A percentile compares a stretch with the other conserved stretches of the same genome.
Conservation (phyloP, 1,139 yeast species). For the Lodderomyces elongisporus region DNA sequence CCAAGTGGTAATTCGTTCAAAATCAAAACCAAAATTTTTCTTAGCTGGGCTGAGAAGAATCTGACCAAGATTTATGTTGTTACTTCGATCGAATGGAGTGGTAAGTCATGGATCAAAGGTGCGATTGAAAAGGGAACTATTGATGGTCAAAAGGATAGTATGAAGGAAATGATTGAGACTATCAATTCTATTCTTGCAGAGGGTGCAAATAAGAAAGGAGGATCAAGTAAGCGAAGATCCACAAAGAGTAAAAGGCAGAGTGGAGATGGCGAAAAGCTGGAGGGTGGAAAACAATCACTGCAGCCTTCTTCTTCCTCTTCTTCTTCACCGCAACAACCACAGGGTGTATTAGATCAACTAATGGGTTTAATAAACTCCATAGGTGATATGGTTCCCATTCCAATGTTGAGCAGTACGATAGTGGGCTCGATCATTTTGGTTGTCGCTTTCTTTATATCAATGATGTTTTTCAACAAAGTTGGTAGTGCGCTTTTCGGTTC, state of each 20-base stretch:
- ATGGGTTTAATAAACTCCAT: conserved; percentile 23
- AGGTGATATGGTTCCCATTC: conserved; percentile 28
- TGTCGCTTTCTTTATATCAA: conserved; percentile 11
- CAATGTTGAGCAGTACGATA: conserved; percentile 22
- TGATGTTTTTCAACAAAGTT: not conserved
- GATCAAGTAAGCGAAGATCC: conserved; percentile 20
- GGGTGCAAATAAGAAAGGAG: conserved; percentile 8
- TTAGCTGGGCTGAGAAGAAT: conserved; percentile 78
- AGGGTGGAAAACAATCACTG: conserved; percentile 5
- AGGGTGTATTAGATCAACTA: conserved; percentile 17
- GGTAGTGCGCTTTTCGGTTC: not conserved
- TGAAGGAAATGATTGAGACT: conserved; percentile 55
- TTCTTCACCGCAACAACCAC: conserved; percentile 11
- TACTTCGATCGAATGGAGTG: conserved; percentile 81
- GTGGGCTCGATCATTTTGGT: conserved; percentile 21
- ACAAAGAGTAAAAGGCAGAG: conserved; percentile 19
- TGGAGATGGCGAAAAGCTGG: conserved; percentile 14
- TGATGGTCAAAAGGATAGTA: conserved; percentile 80
- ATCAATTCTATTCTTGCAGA: conserved; percentile 42
- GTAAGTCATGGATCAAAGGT: conserved; percentile 89
- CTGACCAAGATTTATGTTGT: conserved; percentile 57
- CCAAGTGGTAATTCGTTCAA: conserved; percentile 86
- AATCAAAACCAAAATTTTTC: conserved; percentile 59
- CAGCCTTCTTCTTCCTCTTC: too few species aligned
- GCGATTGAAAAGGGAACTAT: conserved; percentile 88